Evolutionary conservation across 1,139 yeast species (phyloP).

Genomic region (Scheffersomyces titani): DNA sequence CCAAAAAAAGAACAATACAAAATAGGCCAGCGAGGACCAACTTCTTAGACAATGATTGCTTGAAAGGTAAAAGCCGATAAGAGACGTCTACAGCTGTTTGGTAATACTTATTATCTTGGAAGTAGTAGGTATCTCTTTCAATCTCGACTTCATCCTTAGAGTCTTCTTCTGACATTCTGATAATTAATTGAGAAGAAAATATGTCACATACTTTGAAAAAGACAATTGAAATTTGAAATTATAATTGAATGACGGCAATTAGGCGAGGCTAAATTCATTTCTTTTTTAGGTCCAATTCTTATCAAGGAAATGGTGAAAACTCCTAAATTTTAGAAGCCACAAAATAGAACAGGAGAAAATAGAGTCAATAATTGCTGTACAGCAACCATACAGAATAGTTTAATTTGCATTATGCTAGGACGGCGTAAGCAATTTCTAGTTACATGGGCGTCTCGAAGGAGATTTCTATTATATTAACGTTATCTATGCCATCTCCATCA

Average conservation of each 20-base stretch:
- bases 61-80: not conserved
- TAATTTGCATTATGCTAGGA: too few relatives aligned
- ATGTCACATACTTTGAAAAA: too few relatives aligned
- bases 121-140: not conserved
- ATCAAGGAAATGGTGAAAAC: too few relatives aligned
- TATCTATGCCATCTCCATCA: too few relatives aligned
- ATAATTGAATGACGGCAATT: not conserved
- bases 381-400: too few relatives aligned
- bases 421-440: too few relatives aligned
- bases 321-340: too few relatives aligned
- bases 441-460: too few relatives aligned
- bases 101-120: not conserved
- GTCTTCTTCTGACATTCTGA: not conserved
- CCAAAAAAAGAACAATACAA: not conserved
- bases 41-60: not conserved
- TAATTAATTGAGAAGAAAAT: not conserved
- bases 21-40: not conserved
- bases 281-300: too few relatives aligned
- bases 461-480: too few relatives aligned
- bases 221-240: not conserved
- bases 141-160: not conserved
- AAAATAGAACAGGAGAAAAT: too few relatives aligned
- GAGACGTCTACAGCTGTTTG: not conserved
- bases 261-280: not conserved
- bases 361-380: too few relatives aligned